Percentiles rank a stretch among this genome's conserved stretches.
Evolutionary conservation across 2,329 filamentous ascomycete species (phyloP).

Genomic region (Paradendryphiella salina): DNA sequence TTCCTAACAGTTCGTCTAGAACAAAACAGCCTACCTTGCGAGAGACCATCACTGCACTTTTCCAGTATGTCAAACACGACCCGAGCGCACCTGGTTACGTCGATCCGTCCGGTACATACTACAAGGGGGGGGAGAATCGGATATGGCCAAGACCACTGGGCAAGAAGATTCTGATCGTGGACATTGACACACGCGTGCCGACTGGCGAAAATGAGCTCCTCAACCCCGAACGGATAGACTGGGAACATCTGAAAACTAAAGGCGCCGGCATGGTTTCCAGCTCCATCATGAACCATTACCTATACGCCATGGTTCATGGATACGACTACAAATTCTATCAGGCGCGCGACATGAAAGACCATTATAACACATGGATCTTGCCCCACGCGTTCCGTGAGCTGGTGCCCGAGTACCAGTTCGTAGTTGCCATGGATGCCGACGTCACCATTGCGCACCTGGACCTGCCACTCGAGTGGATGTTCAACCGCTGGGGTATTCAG

Average conservation of each 20-base stretch:
- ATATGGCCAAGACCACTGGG: conserved; percentile 32
- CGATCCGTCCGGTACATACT: conserved; percentile 20
- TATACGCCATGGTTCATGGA: conserved; percentile 48
- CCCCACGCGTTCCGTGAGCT: conserved; percentile 48
- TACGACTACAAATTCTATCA: conserved; percentile 54
- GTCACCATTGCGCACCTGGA: conserved; percentile 49
- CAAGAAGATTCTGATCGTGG: conserved; percentile 34
- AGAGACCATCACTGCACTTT: conserved; percentile 22
- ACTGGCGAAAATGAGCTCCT: conserved; percentile 27
- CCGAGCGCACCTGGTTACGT: conserved; percentile 12
- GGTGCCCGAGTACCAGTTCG: conserved; percentile 49
- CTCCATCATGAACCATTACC: conserved; percentile 22
- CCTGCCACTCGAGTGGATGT: conserved; percentile 54
- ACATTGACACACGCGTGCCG: conserved; percentile 37
- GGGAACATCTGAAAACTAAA: conserved; percentile 22
- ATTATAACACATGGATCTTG: conserved; percentile 51
- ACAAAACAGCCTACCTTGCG: conserved; percentile 12
- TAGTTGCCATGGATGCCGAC: conserved; percentile 54
- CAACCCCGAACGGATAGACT: conserved; percentile 28
- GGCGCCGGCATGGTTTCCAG: conserved; percentile 34
- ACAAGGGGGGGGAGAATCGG: conserved; percentile 5
- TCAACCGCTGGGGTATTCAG: conserved; percentile 53
- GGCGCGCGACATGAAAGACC: conserved; percentile 41
- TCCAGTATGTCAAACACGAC: conserved; percentile 22
- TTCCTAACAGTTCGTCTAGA: conserved; percentile 3